phyloP scores from a whole-genome alignment of 345 rosid genomes.

The Eucalyptus erythrocorys region DNA sequence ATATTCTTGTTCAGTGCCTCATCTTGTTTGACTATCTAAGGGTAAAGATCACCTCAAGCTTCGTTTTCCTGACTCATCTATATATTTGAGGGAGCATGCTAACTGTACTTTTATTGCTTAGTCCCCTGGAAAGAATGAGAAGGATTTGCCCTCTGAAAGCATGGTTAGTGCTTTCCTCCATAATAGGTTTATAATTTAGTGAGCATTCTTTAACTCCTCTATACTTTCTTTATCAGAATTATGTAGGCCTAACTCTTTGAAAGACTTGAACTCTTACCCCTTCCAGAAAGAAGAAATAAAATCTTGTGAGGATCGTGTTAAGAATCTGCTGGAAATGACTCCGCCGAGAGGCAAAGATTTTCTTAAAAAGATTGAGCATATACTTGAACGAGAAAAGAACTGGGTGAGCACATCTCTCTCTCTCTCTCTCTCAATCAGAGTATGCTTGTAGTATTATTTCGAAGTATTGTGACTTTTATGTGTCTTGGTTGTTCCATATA shows the following conservation, averaged over 20 bases:
- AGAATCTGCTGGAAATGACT: constrained; percentile 81
- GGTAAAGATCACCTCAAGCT: constrained; percentile 28
- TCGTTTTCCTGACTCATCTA: background rate
- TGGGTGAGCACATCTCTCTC: constrained; percentile 44
- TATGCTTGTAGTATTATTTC: background rate
- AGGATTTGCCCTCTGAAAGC: constrained; percentile 85
- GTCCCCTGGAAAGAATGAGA: constrained; percentile 96
- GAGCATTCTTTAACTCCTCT: background rate
- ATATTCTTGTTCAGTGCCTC: constrained; percentile 95
- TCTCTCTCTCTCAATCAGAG: background rate
- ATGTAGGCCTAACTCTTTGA: background rate
- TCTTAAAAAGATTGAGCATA: constrained; percentile 74
- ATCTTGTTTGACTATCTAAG: constrained; percentile 84
- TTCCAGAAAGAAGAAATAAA: constrained; percentile 86
- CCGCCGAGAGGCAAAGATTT: constrained; percentile 92
- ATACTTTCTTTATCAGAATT: background rate
- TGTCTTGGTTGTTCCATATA: background rate
- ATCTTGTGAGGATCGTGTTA: constrained; percentile 79
- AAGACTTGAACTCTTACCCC: background rate
- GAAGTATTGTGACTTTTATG: background rate
- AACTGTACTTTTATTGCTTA: constrained; percentile 3
- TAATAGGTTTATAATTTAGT: background rate
- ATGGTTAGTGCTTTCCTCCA: constrained; percentile 50
- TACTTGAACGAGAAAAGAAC: constrained; percentile 89
- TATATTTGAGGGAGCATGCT: background rate